Conservation (phyloP, 176 grass and related monocot species). For the Lolium perenne region DNA sequence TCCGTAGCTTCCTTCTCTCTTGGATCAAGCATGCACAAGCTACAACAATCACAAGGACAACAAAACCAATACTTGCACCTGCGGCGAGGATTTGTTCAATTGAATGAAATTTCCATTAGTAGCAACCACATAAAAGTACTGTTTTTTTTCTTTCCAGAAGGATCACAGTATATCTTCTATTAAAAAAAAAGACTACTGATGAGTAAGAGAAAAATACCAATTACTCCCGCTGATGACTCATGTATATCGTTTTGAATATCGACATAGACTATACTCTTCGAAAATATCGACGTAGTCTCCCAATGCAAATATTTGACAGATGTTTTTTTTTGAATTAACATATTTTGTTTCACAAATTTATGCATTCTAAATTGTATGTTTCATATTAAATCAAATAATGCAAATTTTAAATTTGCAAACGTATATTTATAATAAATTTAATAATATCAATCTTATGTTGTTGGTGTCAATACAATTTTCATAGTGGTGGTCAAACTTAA, state of each 20-base stretch:
- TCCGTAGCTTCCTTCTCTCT: constrained; percentile 16
- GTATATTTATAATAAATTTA: neutral
- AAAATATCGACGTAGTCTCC: too few relatives aligned
- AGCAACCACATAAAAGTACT: neutral
- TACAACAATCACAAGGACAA: neutral
- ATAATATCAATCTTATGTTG: neutral
- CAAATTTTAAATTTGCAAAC: neutral
- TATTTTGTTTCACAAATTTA: neutral
- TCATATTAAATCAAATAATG: too few relatives aligned
- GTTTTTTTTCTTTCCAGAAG: neutral
- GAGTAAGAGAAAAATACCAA: neutral
- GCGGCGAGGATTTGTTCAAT: neutral
- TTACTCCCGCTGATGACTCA: neutral
- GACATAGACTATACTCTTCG: neutral
- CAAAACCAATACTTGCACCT: constrained; percentile 13
- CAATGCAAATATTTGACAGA: too few relatives aligned
- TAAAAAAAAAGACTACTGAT: neutral
- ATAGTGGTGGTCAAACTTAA: neutral
- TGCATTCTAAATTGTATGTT: neutral
- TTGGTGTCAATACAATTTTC: neutral
- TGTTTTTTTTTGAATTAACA: neutral
- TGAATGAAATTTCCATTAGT: neutral
- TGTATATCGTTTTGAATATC: neutral
- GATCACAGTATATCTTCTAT: too few relatives aligned
- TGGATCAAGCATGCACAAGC: constrained; percentile 3